Base-by-base conservation (phyloP, 2,329 filamentous ascomycete species). In the Biscogniauxia mediterranea region DNA sequence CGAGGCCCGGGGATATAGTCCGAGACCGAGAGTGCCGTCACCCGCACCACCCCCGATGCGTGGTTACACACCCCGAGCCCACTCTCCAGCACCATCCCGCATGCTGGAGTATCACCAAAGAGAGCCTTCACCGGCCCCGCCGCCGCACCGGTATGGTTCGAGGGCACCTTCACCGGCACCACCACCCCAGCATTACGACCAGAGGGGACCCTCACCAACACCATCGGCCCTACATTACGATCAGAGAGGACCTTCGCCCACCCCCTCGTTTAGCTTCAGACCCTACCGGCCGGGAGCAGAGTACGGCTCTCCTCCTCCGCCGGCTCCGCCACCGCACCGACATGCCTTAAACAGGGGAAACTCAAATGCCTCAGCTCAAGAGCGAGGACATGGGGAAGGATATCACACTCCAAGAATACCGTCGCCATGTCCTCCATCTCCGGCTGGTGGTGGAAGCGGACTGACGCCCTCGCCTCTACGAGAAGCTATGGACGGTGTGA, bases 401-500 rank as follows among this genome's bases (percentile, higher is more conserved):
- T 82, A 84, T 59, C 78, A 83, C 58, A 88, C 83, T 1, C 84
- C 86, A 1, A 78, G 84, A 63, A 82, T 75, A 64, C 80, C 81
- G 6, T 91, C 90, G 1, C 89, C 89, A 0, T 81, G 80, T 42
- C 89, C 88, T 2, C 86, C 86, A 3, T 93, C 92, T 5, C 87
- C 90, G 1, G 85, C 82, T 53, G 79, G 38, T 46, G 38, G 38
- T n/a, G 38, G 80, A 49, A 85, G 83, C 52, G 87, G 87, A 1
- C 80, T 91, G 74, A 99, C 95, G 0, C 95, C 95, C 1, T 98
- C 95, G 2, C 95, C 95, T 0, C 79, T 99, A 2, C 85, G 95
- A 61, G 92, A 93, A 74, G 95, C 95, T 1, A 99, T 99, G 93
- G 94, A 98, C 72, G 94, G 96, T 75, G 93, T 99, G 3, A 97